phyloP scores from a whole-genome alignment of 192 early-diverging fungal species.

The Phycomyces nitens region DNA sequence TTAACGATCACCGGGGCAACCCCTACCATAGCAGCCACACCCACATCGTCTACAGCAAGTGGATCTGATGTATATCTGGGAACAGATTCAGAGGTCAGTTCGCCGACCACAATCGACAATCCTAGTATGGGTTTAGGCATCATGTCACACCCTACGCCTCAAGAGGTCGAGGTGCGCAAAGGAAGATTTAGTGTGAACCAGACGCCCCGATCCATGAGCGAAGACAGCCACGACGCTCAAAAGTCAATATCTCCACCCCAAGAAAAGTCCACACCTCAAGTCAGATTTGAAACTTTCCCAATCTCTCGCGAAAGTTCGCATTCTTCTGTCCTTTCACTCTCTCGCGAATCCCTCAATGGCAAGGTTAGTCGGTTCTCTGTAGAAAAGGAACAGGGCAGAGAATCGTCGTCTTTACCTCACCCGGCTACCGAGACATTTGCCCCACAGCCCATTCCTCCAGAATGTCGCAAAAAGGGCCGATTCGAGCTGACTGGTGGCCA shows the following conservation, averaged over 20 bases:
- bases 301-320: constrained; percentile 15
- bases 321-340: constrained; percentile 7
- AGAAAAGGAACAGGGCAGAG: background rate
- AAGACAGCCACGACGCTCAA: background rate
- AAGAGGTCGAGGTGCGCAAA: constrained; percentile 35
- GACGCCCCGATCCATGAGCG: constrained; percentile 11
- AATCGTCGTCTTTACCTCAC: background rate
- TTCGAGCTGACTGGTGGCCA: constrained; percentile 32
- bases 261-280: background rate
- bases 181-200: constrained; percentile 66
- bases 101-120: constrained; percentile 1
- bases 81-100: background rate
- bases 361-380: constrained; percentile 21
- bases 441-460: background rate
- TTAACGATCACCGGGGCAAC: background rate
- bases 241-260: background rate
- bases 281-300: constrained; percentile 1
- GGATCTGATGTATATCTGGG: background rate
- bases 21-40: background rate
- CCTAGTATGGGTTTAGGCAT: constrained; percentile 16
- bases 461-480: constrained; percentile 34
- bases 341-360: background rate
- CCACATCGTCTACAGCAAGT: no score
- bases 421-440: background rate
- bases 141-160: background rate